A percentile compares a stretch with the other conserved stretches of the same genome.
Conservation (phyloP, 1,139 yeast species). For the Candida tetrigidarum region DNA sequence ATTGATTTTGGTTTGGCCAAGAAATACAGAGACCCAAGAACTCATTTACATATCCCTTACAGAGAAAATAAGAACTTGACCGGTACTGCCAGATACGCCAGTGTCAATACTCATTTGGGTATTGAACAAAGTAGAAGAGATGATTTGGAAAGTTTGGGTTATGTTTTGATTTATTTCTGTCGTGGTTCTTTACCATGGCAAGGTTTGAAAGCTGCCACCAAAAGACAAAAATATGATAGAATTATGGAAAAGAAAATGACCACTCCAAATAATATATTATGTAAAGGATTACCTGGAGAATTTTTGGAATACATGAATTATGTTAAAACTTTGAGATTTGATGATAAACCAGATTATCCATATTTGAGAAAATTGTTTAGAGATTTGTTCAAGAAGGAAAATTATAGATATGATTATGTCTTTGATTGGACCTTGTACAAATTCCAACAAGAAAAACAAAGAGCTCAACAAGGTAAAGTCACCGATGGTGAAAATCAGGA, state of each 20-base stretch:
- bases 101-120: constrained; percentile 95
- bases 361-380: constrained; percentile 89
- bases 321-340: constrained; percentile 89
- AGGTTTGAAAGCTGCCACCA: constrained; percentile 96
- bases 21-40: constrained; percentile 92
- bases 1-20: constrained; percentile 98
- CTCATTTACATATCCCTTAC: constrained; percentile 94
- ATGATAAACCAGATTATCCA: constrained; percentile 94
- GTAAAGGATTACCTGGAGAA: constrained; percentile 91
- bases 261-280: constrained; percentile 85
- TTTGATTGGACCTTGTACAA: constrained; percentile 97
- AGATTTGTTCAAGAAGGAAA: constrained; percentile 86
- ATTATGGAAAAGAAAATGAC: constrained; percentile 97
- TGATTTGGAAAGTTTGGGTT: constrained; percentile 94
- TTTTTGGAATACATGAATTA: constrained; percentile 88
- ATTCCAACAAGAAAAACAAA: constrained; percentile 68
- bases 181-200: constrained; percentile 99
- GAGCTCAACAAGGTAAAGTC: constrained; percentile 49
- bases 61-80: constrained; percentile 95
- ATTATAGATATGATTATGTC: constrained; percentile 90
- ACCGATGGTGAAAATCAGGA: constrained; percentile 32
- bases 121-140: constrained; percentile 97
- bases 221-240: constrained; percentile 95
- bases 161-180: constrained; percentile 92
- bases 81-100: constrained; percentile 97